Base-by-base conservation (phyloP, 2,329 filamentous ascomycete species). In the Fonsecaea pugnacius region DNA sequence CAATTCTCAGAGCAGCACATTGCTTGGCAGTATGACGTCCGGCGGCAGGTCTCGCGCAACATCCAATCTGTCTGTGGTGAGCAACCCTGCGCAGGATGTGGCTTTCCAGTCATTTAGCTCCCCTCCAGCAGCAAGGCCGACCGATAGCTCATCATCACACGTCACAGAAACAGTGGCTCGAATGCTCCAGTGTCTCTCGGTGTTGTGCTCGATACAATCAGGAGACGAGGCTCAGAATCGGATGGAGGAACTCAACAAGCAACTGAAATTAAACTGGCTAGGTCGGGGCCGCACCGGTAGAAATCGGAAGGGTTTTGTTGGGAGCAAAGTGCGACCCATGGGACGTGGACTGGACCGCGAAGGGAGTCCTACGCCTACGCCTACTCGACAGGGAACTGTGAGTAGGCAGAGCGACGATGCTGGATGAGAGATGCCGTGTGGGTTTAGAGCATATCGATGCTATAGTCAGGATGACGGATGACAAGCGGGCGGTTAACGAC, bases 201-300 rank as follows among this genome's bases (percentile, higher is more conserved):
- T 99, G 7, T 82, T 99, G 24, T 91, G 91, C 2, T 89, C 88
- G 67, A 85, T 96, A 12, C 89, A 87, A 72, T 87, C 83, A 0
- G 85, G 85, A 9, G 91, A 96, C 68, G 87, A 89, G 40, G 84
- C 86, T 1, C 91, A 94, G 74, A 85, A 84, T 62, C 91, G 89
- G 77, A 90, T 98, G 72, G 90, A 94, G 67, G 86, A 93, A 72
- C 80, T 99, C 67, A 92, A 90, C 63, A 89, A 91, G 73, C 88
- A 95, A 71, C 81, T 99, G 66, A 99, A 98, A 78, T 87, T 97
- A 72, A 99, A 99, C 76, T 99, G 95, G 95, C 84, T 99, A 1
- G 94, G 94, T 0, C 83, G 95, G 53, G 94, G 94, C 0, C 81
- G 95, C 38, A 98, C 92, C 3, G 95, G 95, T 0, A 83, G 95